These are phyloP conservation scores for Fistulifera solaris DNA, from an alignment of 108 stramenopile species.

Conservation along the genomic window DNA sequence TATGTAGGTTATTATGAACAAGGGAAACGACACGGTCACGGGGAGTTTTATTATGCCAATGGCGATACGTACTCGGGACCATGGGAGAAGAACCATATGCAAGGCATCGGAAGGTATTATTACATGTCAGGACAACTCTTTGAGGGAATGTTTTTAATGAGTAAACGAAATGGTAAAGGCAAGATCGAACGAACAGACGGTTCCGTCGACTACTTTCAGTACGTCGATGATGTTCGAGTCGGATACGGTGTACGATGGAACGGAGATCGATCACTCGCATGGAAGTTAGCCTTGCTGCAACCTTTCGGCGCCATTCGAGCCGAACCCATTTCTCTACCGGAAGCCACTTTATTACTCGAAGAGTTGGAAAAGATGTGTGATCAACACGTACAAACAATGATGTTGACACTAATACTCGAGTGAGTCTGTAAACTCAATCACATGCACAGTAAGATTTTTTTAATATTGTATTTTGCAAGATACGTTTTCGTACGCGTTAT, in stretches of 20 bases:
- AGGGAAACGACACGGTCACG: slow-evolving; percentile 43
- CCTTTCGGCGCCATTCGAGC: too few species aligned
- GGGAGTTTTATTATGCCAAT: slow-evolving; percentile 17
- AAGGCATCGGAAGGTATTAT: slow-evolving; percentile 34
- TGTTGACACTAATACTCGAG: too few species aligned
- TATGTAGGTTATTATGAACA: slow-evolving; percentile 33
- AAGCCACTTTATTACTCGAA: too few species aligned
- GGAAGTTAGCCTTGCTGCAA: slow-evolving; percentile 9
- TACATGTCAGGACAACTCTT: slow-evolving; percentile 40
- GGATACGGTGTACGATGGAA: slow-evolving; percentile 48
- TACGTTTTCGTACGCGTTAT: too few species aligned
- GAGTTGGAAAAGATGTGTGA: too few species aligned
- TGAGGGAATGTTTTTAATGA: slow-evolving; percentile 41
- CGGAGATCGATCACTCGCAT: slow-evolving; percentile 50
- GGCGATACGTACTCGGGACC: slow-evolving; percentile 19
- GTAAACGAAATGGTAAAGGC: slow-evolving; percentile 43
- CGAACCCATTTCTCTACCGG: too few species aligned
- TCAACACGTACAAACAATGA: too few species aligned
- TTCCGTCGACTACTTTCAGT: slow-evolving; percentile 43
- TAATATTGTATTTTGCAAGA: too few species aligned
- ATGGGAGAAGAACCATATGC: slow-evolving; percentile 13
- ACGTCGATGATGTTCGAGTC: slow-evolving; percentile 33
- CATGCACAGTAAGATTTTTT: too few species aligned
- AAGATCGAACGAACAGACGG: slow-evolving; percentile 49
- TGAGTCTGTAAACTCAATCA: too few species aligned